Conservation (phyloP, 192 early-diverging fungal genomes). For the Hyaloraphidium curvatum region DNA sequence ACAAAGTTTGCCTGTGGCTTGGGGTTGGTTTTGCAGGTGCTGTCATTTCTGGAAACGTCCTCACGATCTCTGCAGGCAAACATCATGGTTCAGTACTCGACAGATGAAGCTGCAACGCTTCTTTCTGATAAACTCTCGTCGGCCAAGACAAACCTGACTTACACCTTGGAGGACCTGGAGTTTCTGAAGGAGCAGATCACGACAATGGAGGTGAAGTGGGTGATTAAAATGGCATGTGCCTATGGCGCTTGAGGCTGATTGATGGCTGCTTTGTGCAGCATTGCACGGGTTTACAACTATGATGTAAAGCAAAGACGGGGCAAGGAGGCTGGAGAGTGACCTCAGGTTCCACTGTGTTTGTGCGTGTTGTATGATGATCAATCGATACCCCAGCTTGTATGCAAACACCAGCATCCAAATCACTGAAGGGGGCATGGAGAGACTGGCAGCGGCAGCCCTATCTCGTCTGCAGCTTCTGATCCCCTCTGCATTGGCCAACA, state of each 20-base stretch:
- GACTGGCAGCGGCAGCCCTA: too few species aligned
- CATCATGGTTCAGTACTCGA: slow-evolving; percentile 90
- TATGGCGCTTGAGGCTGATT: neutral
- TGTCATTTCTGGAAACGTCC: neutral
- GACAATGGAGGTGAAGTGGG: slow-evolving; percentile 73
- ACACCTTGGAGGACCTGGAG: slow-evolving; percentile 74
- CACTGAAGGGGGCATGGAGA: too few species aligned
- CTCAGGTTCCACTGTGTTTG: too few species aligned
- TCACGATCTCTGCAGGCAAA: slow-evolving; percentile 45
- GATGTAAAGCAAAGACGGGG: slow-evolving; percentile 80
- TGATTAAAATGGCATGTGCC: slow-evolving; percentile 1
- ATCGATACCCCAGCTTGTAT: too few species aligned
- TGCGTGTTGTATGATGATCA: too few species aligned
- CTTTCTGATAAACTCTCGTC: slow-evolving; percentile 51
- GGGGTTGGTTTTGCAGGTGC: slow-evolving; percentile 40
- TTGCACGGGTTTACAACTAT: slow-evolving; percentile 92
- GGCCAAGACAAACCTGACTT: slow-evolving; percentile 47
- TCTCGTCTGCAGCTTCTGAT: too few species aligned
- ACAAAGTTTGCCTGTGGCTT: slow-evolving; percentile 83
- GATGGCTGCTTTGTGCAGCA: slow-evolving; percentile 19
- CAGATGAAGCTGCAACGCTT: slow-evolving; percentile 67
- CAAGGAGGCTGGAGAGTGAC: too few species aligned
- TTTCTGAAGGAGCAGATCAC: slow-evolving; percentile 94
- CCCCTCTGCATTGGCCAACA: too few species aligned
- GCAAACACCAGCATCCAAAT: too few species aligned